These are phyloP conservation scores for Carex littledalei DNA, from an alignment of 176 grass and related monocot genomes.

Conservation along the genomic window DNA sequence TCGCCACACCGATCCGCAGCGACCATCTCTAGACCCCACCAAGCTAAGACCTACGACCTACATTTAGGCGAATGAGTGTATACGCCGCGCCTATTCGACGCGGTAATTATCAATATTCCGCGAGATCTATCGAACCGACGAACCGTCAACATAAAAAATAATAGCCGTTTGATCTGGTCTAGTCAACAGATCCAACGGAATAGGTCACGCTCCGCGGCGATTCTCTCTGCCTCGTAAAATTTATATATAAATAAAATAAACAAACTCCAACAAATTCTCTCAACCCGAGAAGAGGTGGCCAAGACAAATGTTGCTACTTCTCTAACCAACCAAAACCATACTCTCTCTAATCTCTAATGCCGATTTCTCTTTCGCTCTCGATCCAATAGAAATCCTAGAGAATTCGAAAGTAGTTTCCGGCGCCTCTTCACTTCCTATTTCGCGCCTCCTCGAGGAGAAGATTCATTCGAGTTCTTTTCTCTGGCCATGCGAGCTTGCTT, in stretches of 20 bases:
- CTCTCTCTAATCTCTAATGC: neutral
- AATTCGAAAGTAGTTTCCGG: neutral
- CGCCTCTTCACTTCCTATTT: neutral
- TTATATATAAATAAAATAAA: slow-evolving; percentile 12
- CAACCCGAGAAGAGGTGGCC: neutral
- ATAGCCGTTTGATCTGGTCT: neutral
- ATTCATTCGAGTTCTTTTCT: neutral
- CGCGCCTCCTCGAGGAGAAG: neutral
- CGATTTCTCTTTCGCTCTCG: slow-evolving; percentile 5
- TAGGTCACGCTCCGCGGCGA: neutral
- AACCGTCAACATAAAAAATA: neutral
- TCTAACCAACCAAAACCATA: neutral
- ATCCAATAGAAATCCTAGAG: slow-evolving; percentile 5
- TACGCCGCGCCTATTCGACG: neutral
- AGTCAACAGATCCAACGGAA: slow-evolving; percentile 17
- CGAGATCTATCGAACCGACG: neutral
- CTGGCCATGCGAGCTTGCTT: slow-evolving; percentile 25
- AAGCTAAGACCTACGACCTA: neutral
- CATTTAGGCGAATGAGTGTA: neutral
- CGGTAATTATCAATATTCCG: neutral
- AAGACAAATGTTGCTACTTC: neutral
- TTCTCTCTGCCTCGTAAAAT: slow-evolving; percentile 1
- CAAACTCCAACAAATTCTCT: slow-evolving; percentile 10
- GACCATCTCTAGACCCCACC: neutral
- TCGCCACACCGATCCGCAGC: neutral